These are phyloP conservation scores for Ophiostoma himal-ulmi DNA, from an alignment of 2,329 filamentous ascomycete species.

Conservation along the genomic window DNA sequence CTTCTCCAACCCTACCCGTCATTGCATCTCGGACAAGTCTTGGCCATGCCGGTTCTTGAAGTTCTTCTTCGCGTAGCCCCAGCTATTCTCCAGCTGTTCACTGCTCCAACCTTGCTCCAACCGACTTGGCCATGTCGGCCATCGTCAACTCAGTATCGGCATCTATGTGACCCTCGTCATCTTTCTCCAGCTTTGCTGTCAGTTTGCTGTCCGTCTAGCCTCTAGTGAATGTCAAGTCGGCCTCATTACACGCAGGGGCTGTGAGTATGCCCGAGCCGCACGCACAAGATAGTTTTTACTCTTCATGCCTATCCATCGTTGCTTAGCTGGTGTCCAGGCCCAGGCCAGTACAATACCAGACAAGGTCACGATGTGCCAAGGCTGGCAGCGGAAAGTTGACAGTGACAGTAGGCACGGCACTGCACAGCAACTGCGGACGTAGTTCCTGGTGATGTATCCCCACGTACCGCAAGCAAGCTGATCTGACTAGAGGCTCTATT, in stretches of 20 bases:
- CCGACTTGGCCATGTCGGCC: background rate
- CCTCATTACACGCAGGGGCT: conserved; percentile 6
- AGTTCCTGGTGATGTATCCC: background rate
- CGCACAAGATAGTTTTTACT: conserved; percentile 5
- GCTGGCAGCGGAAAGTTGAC: background rate
- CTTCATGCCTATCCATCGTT: background rate
- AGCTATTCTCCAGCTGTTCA: background rate
- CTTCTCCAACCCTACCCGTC: background rate
- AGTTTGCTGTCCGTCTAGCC: background rate
- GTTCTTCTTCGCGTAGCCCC: background rate
- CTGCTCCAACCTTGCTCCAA: background rate
- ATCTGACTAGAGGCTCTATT: background rate
- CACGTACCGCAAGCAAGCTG: background rate
- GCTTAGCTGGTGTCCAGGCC: background rate
- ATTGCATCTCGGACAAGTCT: background rate
- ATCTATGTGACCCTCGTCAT: background rate
- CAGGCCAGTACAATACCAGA: background rate
- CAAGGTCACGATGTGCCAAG: background rate
- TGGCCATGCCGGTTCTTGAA: background rate
- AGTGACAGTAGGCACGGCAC: background rate
- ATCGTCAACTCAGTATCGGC: background rate
- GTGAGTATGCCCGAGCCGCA: conserved; percentile 5
- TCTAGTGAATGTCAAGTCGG: background rate
- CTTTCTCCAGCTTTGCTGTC: background rate
- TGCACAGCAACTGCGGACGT: too few relatives aligned